phyloP scores from a whole-genome alignment of 345 rosid genomes.

The Arabidopsis thaliana region DNA sequence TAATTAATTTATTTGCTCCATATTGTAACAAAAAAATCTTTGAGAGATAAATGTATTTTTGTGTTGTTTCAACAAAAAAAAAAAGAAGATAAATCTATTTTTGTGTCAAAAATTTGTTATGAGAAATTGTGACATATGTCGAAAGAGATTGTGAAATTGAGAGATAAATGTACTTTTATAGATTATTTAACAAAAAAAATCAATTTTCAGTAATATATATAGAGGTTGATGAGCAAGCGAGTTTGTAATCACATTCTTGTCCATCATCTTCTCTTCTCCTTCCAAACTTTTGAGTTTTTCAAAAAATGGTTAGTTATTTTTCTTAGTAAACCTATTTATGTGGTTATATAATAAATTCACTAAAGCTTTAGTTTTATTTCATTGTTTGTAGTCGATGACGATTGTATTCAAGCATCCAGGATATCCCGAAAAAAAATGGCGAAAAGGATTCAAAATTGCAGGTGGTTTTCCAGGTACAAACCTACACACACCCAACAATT shows the following conservation, averaged over 20 bases:
- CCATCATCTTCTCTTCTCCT: slow-evolving; percentile 2
- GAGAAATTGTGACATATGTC: neutral
- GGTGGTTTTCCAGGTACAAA: neutral
- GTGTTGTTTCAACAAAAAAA: too few species aligned
- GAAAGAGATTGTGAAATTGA: neutral
- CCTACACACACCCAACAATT: neutral
- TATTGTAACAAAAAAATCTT: neutral
- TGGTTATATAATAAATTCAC: neutral
- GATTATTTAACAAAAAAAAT: neutral
- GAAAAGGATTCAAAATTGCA: neutral
- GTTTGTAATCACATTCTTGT: neutral
- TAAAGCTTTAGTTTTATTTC: neutral
- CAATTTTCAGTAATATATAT: neutral
- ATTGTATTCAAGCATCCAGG: neutral
- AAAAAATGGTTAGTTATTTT: neutral
- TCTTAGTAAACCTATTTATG: neutral
- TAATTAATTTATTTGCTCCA: neutral
- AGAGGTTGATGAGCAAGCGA: neutral
- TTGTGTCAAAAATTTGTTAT: neutral
- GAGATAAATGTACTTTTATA: neutral
- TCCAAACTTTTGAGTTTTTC: neutral
- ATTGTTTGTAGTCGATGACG: neutral
- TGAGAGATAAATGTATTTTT: neutral
- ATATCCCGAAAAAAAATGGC: neutral
- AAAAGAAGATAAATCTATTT: neutral